These are phyloP conservation scores for Calonectria henricotiae DNA, from an alignment of 2,329 filamentous ascomycete genomes.

Conservation along the genomic window DNA sequence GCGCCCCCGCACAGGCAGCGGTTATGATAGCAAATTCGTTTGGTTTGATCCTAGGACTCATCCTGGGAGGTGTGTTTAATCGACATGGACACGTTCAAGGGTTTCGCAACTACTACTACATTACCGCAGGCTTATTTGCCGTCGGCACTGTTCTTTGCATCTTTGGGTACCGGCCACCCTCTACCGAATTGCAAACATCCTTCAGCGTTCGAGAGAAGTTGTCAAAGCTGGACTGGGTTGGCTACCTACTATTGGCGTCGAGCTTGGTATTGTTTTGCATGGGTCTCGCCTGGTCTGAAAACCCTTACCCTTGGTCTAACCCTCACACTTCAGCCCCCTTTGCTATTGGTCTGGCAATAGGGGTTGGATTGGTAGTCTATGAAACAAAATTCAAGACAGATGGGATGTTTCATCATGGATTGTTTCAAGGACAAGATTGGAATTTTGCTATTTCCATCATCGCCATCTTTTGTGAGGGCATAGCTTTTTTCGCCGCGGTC, in stretches of 20 bases:
- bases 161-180: conserved; percentile 37
- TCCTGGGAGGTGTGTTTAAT: conserved; percentile 33
- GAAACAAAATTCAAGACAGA: conserved; percentile 58
- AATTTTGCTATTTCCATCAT: conserved; percentile 59
- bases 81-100: conserved; percentile 24
- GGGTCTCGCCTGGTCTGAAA: conserved; percentile 60
- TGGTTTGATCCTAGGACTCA: conserved; percentile 34
- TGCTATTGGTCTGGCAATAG: conserved; percentile 54
- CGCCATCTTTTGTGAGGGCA: conserved; percentile 58
- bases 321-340: conserved; percentile 58
- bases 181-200: conserved; percentile 28
- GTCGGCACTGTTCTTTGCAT: conserved; percentile 23
- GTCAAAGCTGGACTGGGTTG: conserved; percentile 59
- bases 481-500: conserved; percentile 52
- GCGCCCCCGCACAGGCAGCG: conserved; percentile 37
- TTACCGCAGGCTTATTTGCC: conserved; percentile 30
- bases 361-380: conserved; percentile 53
- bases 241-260: conserved; percentile 56
- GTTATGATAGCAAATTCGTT: conserved; percentile 39
- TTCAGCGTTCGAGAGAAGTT: conserved; percentile 54
- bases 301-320: conserved; percentile 60
- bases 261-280: conserved; percentile 60
- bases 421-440: conserved; percentile 55
- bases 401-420: conserved; percentile 61
- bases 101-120: conserved; percentile 43